A percentile compares a stretch with the other conserved stretches of the same genome.
phyloP scores from a whole-genome alignment of 495 filamentous ascomycete genomes.

The Gamarada debralockiae region DNA sequence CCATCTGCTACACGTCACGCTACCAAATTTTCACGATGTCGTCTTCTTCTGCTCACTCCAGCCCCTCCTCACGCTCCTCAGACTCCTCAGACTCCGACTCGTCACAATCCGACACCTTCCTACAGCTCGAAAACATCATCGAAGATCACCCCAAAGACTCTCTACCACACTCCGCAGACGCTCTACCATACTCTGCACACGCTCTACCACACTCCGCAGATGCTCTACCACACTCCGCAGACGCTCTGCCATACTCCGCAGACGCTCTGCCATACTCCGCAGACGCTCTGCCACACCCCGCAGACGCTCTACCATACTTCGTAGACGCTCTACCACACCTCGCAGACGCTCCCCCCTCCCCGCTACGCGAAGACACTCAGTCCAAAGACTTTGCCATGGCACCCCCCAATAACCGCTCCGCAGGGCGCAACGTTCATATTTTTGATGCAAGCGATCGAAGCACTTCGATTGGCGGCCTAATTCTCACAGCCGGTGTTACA shows the following conservation, averaged over 20 bases:
- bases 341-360: background rate
- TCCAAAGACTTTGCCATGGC: slow-evolving; percentile 1
- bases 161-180: background rate
- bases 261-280: background rate
- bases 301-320: background rate
- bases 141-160: background rate
- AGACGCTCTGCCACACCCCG: background rate
- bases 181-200: background rate
- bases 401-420: slow-evolving; percentile 22
- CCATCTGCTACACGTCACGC: background rate
- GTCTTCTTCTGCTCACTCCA: slow-evolving; percentile 10
- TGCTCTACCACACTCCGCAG: background rate
- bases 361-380: background rate
- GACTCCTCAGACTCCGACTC: background rate
- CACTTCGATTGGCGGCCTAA: slow-evolving; percentile 27
- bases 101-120: slow-evolving; percentile 15
- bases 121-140: slow-evolving; percentile 5
- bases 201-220: background rate
- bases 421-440: slow-evolving; percentile 7
- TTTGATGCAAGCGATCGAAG: slow-evolving; percentile 27
- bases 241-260: background rate
- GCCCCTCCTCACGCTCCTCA: background rate
- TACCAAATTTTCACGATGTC: slow-evolving; percentile 5
- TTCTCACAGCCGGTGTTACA: slow-evolving; percentile 31
- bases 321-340: background rate